Evolutionary conservation across 495 filamentous ascomycete species (phyloP).

Genomic region (Letharia columbiana): DNA sequence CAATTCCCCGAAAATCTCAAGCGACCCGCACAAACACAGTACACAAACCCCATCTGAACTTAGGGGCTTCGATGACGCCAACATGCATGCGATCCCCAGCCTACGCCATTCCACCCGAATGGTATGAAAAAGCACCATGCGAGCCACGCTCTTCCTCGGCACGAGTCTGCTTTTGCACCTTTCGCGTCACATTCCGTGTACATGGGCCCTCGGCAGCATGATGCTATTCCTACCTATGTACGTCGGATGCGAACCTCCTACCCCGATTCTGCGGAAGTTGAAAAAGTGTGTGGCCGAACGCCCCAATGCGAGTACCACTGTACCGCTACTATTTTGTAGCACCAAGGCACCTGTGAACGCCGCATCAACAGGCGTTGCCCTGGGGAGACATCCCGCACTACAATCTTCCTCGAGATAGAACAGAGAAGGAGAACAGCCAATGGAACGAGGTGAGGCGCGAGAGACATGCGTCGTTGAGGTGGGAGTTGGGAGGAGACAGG

Average conservation of each 20-base stretch:
- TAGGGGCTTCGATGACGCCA: background rate
- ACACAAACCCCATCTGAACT: background rate
- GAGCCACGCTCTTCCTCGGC: background rate
- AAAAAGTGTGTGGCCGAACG: background rate
- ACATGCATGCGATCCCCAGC: background rate
- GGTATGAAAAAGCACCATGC: background rate
- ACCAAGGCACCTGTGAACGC: no score
- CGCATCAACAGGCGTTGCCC: no score
- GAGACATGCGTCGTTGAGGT: no score
- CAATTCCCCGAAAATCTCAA: background rate
- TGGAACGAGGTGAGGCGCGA: no score
- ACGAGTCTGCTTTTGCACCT: conserved; percentile 2
- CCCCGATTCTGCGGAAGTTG: background rate
- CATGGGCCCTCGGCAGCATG: conserved; percentile 4
- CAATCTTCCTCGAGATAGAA: no score
- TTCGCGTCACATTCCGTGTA: background rate
- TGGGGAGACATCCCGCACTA: no score
- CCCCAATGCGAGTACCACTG: background rate
- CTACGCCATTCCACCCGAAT: background rate
- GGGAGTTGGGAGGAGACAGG: no score
- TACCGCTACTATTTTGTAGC: no score
- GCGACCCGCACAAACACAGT: conserved; percentile 4
- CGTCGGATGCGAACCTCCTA: background rate
- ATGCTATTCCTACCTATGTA: background rate
- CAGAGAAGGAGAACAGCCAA: no score